phyloP scores from a whole-genome alignment of 345 rosid genomes.

The Orychophragmus violaceus region DNA sequence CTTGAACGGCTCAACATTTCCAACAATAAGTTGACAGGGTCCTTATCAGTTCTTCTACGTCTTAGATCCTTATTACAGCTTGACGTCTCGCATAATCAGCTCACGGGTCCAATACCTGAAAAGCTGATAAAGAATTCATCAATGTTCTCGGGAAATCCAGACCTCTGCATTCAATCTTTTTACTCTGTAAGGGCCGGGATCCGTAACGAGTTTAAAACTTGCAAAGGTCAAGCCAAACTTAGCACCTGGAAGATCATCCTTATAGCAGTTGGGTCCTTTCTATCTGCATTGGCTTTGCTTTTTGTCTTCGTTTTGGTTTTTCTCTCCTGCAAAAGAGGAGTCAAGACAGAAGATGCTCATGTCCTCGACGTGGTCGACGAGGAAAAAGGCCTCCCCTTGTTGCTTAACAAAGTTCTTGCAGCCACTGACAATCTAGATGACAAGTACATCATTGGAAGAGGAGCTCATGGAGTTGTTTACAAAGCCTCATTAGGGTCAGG shows the following conservation, averaged over 20 bases:
- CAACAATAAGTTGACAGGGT: slow-evolving; percentile 61
- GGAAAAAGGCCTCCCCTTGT: slow-evolving; percentile 42
- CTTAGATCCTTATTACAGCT: slow-evolving; percentile 33
- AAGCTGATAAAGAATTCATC: slow-evolving; percentile 33
- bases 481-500: slow-evolving; percentile 48
- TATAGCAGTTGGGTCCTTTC: slow-evolving; percentile 40
- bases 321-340: slow-evolving; percentile 21
- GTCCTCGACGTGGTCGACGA: slow-evolving; percentile 30
- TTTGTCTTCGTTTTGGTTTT: slow-evolving; percentile 30
- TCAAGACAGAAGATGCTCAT: slow-evolving; percentile 32
- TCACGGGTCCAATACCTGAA: slow-evolving; percentile 61
- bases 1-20: slow-evolving; percentile 58
- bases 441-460: slow-evolving; percentile 42
- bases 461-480: slow-evolving; percentile 77
- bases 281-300: slow-evolving; percentile 16
- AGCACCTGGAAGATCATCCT: slow-evolving; percentile 28
- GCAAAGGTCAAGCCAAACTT: slow-evolving; percentile 38
- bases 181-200: slow-evolving; percentile 26
- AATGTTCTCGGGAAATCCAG: slow-evolving; percentile 47
- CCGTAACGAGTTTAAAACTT: slow-evolving; percentile 34
- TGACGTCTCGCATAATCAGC: slow-evolving; percentile 53
- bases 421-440: slow-evolving; percentile 40
- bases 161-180: slow-evolving; percentile 49
- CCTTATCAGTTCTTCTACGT: slow-evolving; percentile 37
- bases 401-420: slow-evolving; percentile 51